Conservation (phyloP, 83 land plant genomes). For the Thuja plicata region DNA sequence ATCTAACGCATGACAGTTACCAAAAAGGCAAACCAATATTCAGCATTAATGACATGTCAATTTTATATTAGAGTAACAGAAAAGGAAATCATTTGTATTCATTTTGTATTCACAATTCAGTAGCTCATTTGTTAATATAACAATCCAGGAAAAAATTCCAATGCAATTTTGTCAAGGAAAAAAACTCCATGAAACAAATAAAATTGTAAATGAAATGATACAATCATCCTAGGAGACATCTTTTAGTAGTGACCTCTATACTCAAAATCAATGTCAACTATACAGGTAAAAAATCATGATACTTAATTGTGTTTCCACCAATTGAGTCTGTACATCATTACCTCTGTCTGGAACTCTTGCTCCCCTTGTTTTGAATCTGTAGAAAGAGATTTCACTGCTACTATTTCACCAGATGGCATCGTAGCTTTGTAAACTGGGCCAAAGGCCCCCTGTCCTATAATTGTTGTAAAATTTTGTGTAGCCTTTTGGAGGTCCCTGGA, state of each 20-base stretch:
- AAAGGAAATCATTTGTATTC: background rate
- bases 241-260: background rate
- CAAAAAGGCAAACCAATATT: background rate
- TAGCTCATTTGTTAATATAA: background rate
- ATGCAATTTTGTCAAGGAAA: background rate
- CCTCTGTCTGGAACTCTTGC: conserved; percentile 38
- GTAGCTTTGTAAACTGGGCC: conserved; percentile 39
- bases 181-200: background rate
- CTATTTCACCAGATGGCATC: conserved; percentile 23
- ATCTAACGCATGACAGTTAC: background rate
- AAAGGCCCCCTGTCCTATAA: conserved; percentile 39
- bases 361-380: conserved; percentile 37
- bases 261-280: background rate
- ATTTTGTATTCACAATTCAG: background rate
- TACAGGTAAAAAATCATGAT: background rate
- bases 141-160: background rate
- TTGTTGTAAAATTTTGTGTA: conserved; percentile 29
- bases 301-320: background rate
- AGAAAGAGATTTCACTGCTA: conserved; percentile 32
- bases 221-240: background rate
- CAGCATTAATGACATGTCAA: background rate
- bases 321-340: background rate
- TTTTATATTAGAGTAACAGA: background rate
- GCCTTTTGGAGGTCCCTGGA: conserved; percentile 36
- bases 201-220: background rate